Base-by-base conservation (phyloP, 2,329 filamentous ascomycete species). In the Blastomyces emzantsi region DNA sequence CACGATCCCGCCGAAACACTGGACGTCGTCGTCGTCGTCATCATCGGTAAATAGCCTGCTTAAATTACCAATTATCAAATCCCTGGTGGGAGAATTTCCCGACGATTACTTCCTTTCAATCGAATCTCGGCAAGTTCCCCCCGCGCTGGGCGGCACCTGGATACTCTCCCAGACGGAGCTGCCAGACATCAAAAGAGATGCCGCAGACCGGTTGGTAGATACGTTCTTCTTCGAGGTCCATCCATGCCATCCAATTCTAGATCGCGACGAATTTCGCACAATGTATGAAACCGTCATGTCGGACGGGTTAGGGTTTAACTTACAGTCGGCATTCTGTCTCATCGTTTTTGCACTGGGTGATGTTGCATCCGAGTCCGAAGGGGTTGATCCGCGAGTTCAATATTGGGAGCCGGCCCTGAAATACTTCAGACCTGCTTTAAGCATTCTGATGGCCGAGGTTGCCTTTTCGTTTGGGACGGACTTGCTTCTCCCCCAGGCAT, bases 401-500 rank as follows among this genome's bases (percentile, higher is more conserved):
- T 55, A 64, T 11, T 67, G 66, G 36, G 70, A 72, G 2, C 71
- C 72, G 0, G 72, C 72, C 17, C 71, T 74, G 65, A 66, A 69
- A 43, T 75, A 71, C 62, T 72, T 74, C 65, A 69, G 71, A 45
- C 67, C 69, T 13, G 73, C 73, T 1, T 63, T 74, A 63, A 69
- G 70, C 0, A 73, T 69, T 13, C 67, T 74, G 9, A 65, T 73
- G 5, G 63, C 67, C 3, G 66, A 68, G n/a, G 70, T 71, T 0
- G 69, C 71, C 0, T 73, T 71, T 70, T 73, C 71, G 1, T 74
- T 73, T 60, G 69, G 69, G 1, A 68, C 68, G 7, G 70, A 67
- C 52, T 64, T 72, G 3, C 61, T 71, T 8, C 64, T 73, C 1
- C 65, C 71, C 1, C 71, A 75, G 60, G 69, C 72, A 4, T 62